phyloP scores from a whole-genome alignment of 2,329 filamentous ascomycete species.

The Aspergillus amoenus region DNA sequence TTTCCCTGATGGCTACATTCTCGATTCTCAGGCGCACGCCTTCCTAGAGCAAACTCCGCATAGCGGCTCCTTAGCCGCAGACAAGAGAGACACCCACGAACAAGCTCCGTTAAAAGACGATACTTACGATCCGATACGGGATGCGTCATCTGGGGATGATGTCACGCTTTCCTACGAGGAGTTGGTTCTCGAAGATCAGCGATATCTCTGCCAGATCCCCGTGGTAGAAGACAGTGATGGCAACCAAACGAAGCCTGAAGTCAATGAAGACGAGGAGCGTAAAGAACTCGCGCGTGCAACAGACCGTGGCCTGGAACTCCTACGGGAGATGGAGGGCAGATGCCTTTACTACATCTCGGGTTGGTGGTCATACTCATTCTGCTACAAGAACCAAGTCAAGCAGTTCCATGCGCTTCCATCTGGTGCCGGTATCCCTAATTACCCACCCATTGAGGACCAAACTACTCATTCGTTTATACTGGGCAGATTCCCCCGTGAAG shows the following conservation, averaged over 20 bases:
- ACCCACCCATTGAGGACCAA: constrained; percentile 74
- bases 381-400: constrained; percentile 81
- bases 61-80: constrained; percentile 16
- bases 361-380: constrained; percentile 97
- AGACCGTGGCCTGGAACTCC: constrained; percentile 74
- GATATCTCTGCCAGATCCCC: constrained; percentile 84
- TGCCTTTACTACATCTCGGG: constrained; percentile 84
- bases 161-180: constrained; percentile 60
- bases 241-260: constrained; percentile 66
- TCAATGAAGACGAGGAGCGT: constrained; percentile 66
- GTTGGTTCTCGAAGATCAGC: constrained; percentile 67
- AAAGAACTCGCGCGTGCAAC: constrained; percentile 77
- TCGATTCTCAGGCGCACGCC: constrained; percentile 66
- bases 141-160: constrained; percentile 12
- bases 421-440: constrained; percentile 63
- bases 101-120: constrained; percentile 27
- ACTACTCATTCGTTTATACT: constrained; percentile 74
- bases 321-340: constrained; percentile 71
- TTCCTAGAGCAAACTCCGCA: constrained; percentile 42
- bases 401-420: constrained; percentile 85
- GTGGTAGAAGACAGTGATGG: constrained; percentile 63
- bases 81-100: constrained; percentile 19
- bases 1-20: constrained; percentile 71
- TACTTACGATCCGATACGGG: constrained; percentile 34
- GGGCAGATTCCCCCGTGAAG: constrained; percentile 56